Conservation (phyloP, 2,329 filamentous ascomycete species). For the Diaporthe eres region DNA sequence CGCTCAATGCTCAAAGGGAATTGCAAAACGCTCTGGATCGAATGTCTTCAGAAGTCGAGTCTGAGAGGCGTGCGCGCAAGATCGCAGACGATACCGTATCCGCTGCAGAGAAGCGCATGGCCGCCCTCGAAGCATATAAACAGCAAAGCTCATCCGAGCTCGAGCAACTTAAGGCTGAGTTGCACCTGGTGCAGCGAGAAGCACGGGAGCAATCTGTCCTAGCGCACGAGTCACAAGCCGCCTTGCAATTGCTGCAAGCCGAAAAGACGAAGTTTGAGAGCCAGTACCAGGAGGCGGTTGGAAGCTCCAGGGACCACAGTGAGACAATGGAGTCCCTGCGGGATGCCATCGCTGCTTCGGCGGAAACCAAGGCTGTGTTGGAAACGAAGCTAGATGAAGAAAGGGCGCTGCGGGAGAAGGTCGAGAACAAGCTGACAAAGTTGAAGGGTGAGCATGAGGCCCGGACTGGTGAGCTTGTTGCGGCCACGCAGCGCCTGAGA, state of each 20-base stretch:
- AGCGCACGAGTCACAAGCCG: constrained; percentile 81
- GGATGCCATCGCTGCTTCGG: constrained; percentile 83
- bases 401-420: constrained; percentile 78
- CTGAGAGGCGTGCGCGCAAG: constrained; percentile 84
- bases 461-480: constrained; percentile 82
- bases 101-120: constrained; percentile 85
- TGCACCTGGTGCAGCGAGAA: constrained; percentile 84
- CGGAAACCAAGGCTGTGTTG: constrained; percentile 80
- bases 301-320: constrained; percentile 78
- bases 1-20: constrained; percentile 83
- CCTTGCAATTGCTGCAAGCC: constrained; percentile 82
- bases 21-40: constrained; percentile 83
- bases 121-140: constrained; percentile 86
- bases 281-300: constrained; percentile 76
- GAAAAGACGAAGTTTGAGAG: constrained; percentile 84
- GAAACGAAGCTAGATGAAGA: constrained; percentile 90
- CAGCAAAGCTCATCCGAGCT: constrained; percentile 88
- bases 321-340: constrained; percentile 82
- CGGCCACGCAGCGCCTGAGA: constrained; percentile 78
- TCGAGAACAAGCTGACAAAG: constrained; percentile 82
- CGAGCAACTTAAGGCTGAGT: constrained; percentile 86
- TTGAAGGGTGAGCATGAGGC: constrained; percentile 88
- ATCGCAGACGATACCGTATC: constrained; percentile 90
- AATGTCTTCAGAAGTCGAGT: constrained; percentile 78
- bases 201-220: constrained; percentile 86